phyloP scores from a whole-genome alignment of 2,329 filamentous ascomycete genomes.

The Falciphora oryzae region DNA sequence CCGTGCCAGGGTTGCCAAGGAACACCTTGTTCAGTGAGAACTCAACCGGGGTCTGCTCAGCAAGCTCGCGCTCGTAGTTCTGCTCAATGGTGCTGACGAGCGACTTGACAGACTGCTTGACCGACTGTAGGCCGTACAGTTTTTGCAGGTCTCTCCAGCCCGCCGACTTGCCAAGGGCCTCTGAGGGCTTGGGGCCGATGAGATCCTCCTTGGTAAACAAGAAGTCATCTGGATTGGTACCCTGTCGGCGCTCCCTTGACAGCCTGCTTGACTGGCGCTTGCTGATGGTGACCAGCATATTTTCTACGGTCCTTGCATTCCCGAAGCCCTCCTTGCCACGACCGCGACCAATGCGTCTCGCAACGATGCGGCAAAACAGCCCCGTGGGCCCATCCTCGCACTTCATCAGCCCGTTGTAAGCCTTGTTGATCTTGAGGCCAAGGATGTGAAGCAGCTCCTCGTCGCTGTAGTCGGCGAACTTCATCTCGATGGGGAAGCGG shows the following conservation, averaged over 20 bases:
- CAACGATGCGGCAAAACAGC: constrained; percentile 58
- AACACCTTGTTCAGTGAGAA: constrained; percentile 65
- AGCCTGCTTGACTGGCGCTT: constrained; percentile 56
- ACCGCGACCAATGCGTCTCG: constrained; percentile 53
- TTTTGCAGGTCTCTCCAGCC: constrained; percentile 54
- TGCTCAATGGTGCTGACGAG: constrained; percentile 55
- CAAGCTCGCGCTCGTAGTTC: constrained; percentile 62
- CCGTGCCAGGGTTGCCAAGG: constrained; percentile 66
- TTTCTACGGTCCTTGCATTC: constrained; percentile 66
- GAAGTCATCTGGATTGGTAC: constrained; percentile 45
- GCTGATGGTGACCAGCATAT: constrained; percentile 46
- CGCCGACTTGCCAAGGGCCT: constrained; percentile 41
- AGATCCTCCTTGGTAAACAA: constrained; percentile 61
- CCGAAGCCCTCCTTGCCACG: constrained; percentile 64
- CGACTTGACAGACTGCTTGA: constrained; percentile 55
- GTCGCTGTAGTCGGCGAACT: constrained; percentile 66
- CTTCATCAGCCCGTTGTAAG: constrained; percentile 50
- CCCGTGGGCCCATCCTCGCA: constrained; percentile 53
- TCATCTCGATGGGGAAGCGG: constrained; percentile 59
- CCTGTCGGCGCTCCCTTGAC: constrained; percentile 33
- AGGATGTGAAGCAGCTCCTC: constrained; percentile 59
- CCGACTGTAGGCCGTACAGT: constrained; percentile 52
- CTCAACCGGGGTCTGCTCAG: constrained; percentile 52
- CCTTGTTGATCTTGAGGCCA: constrained; percentile 43
- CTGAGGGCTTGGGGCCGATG: constrained; percentile 60